Evolutionary conservation across 768 basidiomycete genomes (phyloP).

Genomic region (Lenzites betulinus): DNA sequence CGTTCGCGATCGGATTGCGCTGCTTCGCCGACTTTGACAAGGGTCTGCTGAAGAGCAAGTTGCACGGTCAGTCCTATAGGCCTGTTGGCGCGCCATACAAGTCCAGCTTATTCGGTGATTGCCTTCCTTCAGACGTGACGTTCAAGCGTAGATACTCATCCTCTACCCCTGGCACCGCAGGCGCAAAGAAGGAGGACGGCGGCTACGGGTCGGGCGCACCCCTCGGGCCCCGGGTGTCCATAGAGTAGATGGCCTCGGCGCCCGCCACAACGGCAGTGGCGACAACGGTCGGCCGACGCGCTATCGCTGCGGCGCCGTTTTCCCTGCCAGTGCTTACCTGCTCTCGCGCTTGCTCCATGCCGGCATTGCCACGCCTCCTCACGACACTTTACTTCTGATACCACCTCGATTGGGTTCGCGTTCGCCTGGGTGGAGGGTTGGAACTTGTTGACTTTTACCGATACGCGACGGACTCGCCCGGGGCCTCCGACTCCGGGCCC

Average conservation of each 20-base stretch:
- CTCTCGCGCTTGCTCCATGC: background rate
- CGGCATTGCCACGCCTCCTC: conserved; percentile 6
- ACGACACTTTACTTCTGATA: conserved; percentile 9
- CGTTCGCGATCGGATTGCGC: conserved; percentile 73
- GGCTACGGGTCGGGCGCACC: conserved; percentile 55
- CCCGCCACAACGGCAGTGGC: background rate
- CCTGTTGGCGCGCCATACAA: conserved; percentile 33
- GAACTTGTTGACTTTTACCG: background rate
- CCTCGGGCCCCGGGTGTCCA: conserved; percentile 69
- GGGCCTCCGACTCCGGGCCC: no score
- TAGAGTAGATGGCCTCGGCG: conserved; percentile 54
- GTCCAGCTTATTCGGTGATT: conserved; percentile 41
- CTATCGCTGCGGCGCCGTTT: background rate
- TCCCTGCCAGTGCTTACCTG: background rate
- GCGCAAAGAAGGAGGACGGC: conserved; percentile 45
- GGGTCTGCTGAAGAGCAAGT: conserved; percentile 74
- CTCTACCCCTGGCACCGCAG: conserved; percentile 29
- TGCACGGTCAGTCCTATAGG: conserved; percentile 61
- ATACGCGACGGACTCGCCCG: conserved; percentile 3
- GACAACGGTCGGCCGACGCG: background rate
- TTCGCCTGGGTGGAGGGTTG: conserved; percentile 12
- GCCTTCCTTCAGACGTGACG: conserved; percentile 47
- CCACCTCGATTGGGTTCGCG: background rate
- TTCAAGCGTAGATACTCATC: conserved; percentile 47
- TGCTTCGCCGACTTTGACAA: conserved; percentile 84